Evolutionary conservation across 225 moss, liverwort and hornwort genomes (phyloP), one percentile per base, ranked within the genome.

Genomic region (Climacium dendroides): DNA sequence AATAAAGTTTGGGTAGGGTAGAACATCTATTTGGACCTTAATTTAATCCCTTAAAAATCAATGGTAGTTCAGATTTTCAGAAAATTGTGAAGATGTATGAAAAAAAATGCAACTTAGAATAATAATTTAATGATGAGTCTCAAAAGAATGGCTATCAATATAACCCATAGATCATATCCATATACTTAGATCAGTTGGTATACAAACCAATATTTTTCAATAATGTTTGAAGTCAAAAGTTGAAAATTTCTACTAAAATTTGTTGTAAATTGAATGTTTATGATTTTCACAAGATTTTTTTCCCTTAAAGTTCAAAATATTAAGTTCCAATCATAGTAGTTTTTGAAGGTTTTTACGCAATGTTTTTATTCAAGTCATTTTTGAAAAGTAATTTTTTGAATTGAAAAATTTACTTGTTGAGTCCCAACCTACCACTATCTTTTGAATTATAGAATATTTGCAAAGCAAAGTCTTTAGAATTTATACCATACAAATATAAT

Each of bases 21-120:
- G n/a, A n/a, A n/a, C n/a, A n/a, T n/a, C n/a, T n/a, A n/a, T n/a
- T n/a, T n/a, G n/a, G n/a, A n/a, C n/a, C 19, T 29, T 50, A 16
- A 54, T 25, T 70, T 71, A 41, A 71, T 0, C 0, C 5, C 8
- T 43, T 43, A 26, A 71, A 15, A 43, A 15, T 26, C 1, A 4
- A 3, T 0, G 8, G 2, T 25, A 25, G 5, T 70, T 0, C 3
- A 15, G 4, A 25, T 25, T 41, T 41, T 11, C 0, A n/a, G n/a
- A 29, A 11, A 48, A 48, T 30, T 47, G 11, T 30, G 0, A 30
- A 73, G 11, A 48, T 48, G 4, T 48, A 30, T 48, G 12, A 30
- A 12, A 48, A 12, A 48, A 48, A 74, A 19, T 48, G 1, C 0
- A 48, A 48, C 1, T 47, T 19, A 30, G 19, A 74, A 7, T 7